Percentiles rank a stretch among this genome's conserved stretches.
These are phyloP conservation scores for Paramecium caudatum DNA, from an alignment of 73 alveolate genomes.

Conservation along the genomic window DNA sequence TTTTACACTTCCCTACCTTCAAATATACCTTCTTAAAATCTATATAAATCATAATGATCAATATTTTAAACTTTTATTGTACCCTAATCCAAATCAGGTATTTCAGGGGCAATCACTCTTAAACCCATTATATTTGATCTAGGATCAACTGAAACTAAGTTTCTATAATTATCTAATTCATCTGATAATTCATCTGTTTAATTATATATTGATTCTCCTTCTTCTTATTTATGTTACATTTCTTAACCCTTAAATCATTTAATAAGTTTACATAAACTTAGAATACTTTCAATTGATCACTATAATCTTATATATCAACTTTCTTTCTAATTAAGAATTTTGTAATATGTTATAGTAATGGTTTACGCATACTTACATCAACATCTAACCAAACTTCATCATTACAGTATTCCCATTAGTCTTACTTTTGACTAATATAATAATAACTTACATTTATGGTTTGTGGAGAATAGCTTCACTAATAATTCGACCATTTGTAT, in stretches of 20 bases:
- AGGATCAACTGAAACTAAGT: constrained; percentile 76
- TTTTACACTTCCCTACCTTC: constrained; percentile 78
- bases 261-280: constrained; percentile 42
- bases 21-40: constrained; percentile 74
- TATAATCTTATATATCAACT: constrained; percentile 64
- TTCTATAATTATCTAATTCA: constrained; percentile 71
- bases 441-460: background rate
- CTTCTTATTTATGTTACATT: background rate
- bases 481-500: background rate
- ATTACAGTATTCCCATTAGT: background rate
- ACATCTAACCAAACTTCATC: constrained; percentile 80
- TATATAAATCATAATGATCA: constrained; percentile 29
- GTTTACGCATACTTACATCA: background rate
- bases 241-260: background rate
- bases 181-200: constrained; percentile 59
- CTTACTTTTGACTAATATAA: background rate
- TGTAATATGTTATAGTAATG: constrained; percentile 68
- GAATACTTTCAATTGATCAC: constrained; percentile 8
- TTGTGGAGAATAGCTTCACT: constrained; percentile 8
- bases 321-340: constrained; percentile 78
- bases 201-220: constrained; percentile 69
- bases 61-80: background rate
- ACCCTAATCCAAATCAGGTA: constrained; percentile 53
- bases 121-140: constrained; percentile 75
- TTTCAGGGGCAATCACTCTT: constrained; percentile 77